Evolutionary conservation across 495 filamentous ascomycete genomes (phyloP).

Genomic region (Neurospora tetraspora): DNA sequence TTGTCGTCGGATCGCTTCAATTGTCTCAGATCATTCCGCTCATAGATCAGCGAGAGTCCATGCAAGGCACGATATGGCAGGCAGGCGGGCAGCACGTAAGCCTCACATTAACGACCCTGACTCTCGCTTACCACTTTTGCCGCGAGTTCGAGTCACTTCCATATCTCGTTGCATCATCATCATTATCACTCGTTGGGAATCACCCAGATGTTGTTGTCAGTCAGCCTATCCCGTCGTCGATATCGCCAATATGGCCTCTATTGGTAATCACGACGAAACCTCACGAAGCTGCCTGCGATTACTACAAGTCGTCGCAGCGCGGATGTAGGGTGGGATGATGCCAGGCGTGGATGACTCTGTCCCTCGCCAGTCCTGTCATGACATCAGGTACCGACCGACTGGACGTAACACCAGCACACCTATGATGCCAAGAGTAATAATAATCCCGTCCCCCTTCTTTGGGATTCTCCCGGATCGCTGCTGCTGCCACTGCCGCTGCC

Average conservation of each 20-base stretch:
- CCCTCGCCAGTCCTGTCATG: neutral
- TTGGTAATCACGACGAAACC: neutral
- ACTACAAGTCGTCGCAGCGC: neutral
- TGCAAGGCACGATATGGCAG: neutral
- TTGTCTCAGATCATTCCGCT: neutral
- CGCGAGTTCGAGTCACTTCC: neutral
- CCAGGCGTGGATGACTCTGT: neutral
- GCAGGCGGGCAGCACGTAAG: neutral
- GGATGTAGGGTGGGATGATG: neutral
- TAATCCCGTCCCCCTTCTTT: neutral
- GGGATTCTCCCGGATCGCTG: neutral
- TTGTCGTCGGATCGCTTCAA: neutral
- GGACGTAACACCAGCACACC: neutral
- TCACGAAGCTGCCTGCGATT: neutral
- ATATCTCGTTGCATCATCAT: neutral
- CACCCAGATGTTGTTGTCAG: neutral
- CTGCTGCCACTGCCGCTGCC: neutral
- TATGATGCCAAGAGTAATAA: neutral
- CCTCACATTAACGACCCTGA: neutral
- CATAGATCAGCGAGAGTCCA: neutral
- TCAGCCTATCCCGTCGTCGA: neutral
- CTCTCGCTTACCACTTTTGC: neutral
- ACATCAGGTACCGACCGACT: neutral
- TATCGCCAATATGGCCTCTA: neutral
- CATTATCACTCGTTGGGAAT: neutral